Evolutionary conservation across 768 basidiomycete genomes (phyloP).

Genomic region (Piloderma croceum): DNA sequence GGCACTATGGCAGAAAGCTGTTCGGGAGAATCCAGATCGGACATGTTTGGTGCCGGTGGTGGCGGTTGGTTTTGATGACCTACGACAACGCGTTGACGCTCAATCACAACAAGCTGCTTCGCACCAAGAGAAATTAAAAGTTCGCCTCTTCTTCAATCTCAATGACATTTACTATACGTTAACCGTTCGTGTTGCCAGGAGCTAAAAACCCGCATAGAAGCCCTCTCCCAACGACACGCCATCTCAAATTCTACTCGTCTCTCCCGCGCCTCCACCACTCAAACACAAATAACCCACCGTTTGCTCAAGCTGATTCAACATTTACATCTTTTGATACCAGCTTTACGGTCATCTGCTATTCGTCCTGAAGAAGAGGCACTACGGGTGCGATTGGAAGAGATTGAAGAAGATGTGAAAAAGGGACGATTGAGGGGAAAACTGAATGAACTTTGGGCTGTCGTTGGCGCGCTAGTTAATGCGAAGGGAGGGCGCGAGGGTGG

Average conservation of each 20-base stretch:
- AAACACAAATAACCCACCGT: constrained; percentile 67
- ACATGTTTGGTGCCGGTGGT: constrained; percentile 80
- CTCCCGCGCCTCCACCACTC: constrained; percentile 52
- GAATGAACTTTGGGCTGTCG: constrained; percentile 81
- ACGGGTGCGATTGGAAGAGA: constrained; percentile 62
- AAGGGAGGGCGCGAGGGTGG: constrained; percentile 46
- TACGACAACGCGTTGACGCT: constrained; percentile 72
- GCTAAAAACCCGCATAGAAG: constrained; percentile 56
- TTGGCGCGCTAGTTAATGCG: constrained; percentile 63
- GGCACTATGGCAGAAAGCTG: constrained; percentile 70
- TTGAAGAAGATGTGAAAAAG: constrained; percentile 63
- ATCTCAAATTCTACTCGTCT: constrained; percentile 66
- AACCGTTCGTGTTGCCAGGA: constrained; percentile 37
- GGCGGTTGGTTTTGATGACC: constrained; percentile 76
- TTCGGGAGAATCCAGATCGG: constrained; percentile 77
- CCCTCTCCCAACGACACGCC: constrained; percentile 56
- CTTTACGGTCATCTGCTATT: constrained; percentile 68
- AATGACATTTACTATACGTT: constrained; percentile 1
- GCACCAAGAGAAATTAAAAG: constrained; percentile 65
- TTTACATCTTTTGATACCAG: constrained; percentile 72
- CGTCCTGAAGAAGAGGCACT: constrained; percentile 77
- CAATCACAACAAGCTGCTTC: constrained; percentile 61
- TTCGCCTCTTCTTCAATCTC: constrained; percentile 15
- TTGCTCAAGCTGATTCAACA: constrained; percentile 68
- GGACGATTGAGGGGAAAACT: constrained; percentile 65